Evolutionary conservation across 345 rosid species (phyloP).

Genomic region (Gossypium thurberi): DNA sequence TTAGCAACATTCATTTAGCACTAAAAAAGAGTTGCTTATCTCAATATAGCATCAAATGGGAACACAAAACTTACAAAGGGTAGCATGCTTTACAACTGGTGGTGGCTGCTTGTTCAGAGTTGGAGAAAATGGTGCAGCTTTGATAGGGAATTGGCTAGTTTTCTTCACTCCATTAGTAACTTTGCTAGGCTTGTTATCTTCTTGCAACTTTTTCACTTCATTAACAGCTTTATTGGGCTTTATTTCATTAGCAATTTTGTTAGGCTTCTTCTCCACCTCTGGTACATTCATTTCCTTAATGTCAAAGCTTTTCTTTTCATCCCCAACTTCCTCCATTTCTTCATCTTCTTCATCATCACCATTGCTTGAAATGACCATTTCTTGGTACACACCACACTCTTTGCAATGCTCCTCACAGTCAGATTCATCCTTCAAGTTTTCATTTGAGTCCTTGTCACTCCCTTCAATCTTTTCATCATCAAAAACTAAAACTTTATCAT

Average conservation of each 20-base stretch:
- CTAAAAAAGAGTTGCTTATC: background rate
- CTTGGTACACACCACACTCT: slow-evolving; percentile 53
- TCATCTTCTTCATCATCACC: slow-evolving; percentile 28
- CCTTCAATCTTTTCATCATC: slow-evolving; percentile 16
- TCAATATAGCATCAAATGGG: background rate
- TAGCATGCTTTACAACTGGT: slow-evolving; percentile 38
- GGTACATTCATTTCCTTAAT: slow-evolving; percentile 43
- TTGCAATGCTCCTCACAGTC: slow-evolving; percentile 41
- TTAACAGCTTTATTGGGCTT: slow-evolving; percentile 10
- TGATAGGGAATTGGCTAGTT: slow-evolving; percentile 33
- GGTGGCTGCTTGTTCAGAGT: slow-evolving; percentile 42
- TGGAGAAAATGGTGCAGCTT: slow-evolving; percentile 30
- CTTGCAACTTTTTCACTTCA: slow-evolving; percentile 40
- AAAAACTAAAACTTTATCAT: slow-evolving; percentile 8
- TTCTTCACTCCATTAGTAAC: slow-evolving; percentile 30
- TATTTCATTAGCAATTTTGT: slow-evolving; percentile 28
- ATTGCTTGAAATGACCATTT: slow-evolving; percentile 30
- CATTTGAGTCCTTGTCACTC: slow-evolving; percentile 12
- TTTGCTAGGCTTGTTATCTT: slow-evolving; percentile 18
- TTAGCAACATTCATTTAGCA: background rate
- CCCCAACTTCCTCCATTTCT: slow-evolving; percentile 13
- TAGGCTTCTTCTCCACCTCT: slow-evolving; percentile 17
- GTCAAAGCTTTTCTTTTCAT: slow-evolving; percentile 38
- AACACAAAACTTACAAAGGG: slow-evolving; percentile 25
- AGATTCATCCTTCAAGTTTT: slow-evolving; percentile 18